Evolutionary conservation across 2,329 filamentous ascomycete genomes (phyloP), one percentile per base, ranked within the genome.

Genomic region (Fusarium brevicatenulatum): DNA sequence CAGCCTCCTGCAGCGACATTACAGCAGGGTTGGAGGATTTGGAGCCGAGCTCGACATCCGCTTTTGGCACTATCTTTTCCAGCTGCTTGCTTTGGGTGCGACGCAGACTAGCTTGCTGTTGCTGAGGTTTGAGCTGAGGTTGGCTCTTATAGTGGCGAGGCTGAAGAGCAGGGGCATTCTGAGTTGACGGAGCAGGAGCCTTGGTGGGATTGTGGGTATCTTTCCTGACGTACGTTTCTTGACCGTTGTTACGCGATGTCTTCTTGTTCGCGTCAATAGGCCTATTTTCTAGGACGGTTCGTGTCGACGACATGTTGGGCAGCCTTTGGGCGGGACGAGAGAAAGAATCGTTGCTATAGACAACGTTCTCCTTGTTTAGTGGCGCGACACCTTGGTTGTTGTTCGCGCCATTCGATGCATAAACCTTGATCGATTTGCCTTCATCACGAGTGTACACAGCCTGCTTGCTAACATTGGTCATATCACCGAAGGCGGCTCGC

Each of bases 401-500:
- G 52, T 78, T 79, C 32, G 77, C 72, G 62, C 70, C 69, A 55
- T 73, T 72, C 30, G 66, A 67, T 23, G 74, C 55, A 49, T 78
- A 66, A 40, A 72, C 72, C 69, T 85, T 85, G 62, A 73, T 64
- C 19, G 71, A 75, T 77, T 86, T 86, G 61, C 70, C 77, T 36
- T 81, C 75, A 55, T 83, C 78, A 32, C 79, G 75, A 47, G 66
- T 75, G 34, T 78, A 68, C 39, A 76, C 77, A 40, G 74, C 72
- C 50, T 81, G 80, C 69, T 84, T 83, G 44, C 86, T 79, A 50
- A 87, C 91, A 78, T 95, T 95, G 85, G 93, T 96, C 70, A 96
- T 88, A 80, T 97, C 95, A 55, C 90, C 93, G 82, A 97, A 95
- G 18, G 91, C 93, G 70, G 91, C 91, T 74, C 95, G 91, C 85